Base-by-base conservation (phyloP, 2,329 filamentous ascomycete genomes). In the Seiridium unicorne region DNA sequence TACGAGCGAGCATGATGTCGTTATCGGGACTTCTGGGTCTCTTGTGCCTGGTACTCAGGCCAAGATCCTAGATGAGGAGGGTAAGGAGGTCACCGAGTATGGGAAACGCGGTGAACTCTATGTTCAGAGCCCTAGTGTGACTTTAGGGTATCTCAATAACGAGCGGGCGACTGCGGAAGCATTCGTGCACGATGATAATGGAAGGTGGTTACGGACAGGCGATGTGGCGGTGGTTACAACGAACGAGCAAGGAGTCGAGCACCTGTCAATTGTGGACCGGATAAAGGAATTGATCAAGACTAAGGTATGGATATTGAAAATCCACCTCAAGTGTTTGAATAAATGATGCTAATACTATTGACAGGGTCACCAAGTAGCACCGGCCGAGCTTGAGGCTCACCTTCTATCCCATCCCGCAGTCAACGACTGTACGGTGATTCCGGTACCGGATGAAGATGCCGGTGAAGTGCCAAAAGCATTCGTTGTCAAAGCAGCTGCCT, bases 121-220 rank as follows among this genome's bases (percentile, higher is more conserved):
- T 18, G 84, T 96, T 31, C 90, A 92, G 71, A 86, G 86, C 0
- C 93, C 92, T 0, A 88, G 88, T 1, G 85, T 96, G 1, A 87
- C 90, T 0, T 75, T 97, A 0, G 93, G 93, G 1, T 97, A 97
- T 67, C 77, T 96, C 57, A 90, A 96, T 76, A 96, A 97, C 69
- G 87, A 90, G 49, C 89, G 90, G 69, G 92, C 93, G 3, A 96
- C 88, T 26, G 81, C 84, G 56, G 92, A 96, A 71, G 95, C 93
- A 0, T 97, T 92, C 68, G 70, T 88, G 0, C 77, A 76, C 62
- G 81, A 88, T 56, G 80, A 87, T 1, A 88, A 93, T 64, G 87
- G 87, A 8, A 76, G 87, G 63, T 95, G 92, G 86, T 86, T 96
- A 81, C 85, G 84, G 46, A 97, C 93, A 0, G 93, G 93, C 5